A percentile compares a stretch with the other conserved stretches of the same genome.
Evolutionary conservation across 1,284 basidiomycete species (phyloP).

Genomic region (Ceratobasidium sp.): DNA sequence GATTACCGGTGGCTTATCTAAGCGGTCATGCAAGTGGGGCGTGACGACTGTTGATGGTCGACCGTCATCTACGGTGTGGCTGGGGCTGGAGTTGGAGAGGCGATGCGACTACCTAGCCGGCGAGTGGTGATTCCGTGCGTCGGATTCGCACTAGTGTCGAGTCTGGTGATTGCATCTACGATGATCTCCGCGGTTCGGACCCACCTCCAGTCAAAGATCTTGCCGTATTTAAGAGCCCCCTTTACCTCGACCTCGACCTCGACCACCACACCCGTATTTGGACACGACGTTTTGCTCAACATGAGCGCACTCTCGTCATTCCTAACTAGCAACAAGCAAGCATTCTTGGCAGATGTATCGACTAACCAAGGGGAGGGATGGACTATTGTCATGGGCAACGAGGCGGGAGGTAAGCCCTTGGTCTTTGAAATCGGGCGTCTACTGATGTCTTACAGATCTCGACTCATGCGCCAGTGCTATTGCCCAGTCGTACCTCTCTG

Average conservation of each 20-base stretch:
- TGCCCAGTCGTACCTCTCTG: slow-evolving; percentile 75
- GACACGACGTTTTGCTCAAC: not conserved
- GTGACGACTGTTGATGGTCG: not conserved
- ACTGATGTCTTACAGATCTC: slow-evolving; percentile 65
- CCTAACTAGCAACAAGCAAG: slow-evolving; percentile 52
- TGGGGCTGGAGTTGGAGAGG: too few relatives aligned
- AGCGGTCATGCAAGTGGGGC: not conserved
- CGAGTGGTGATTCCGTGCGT: slow-evolving; percentile 16
- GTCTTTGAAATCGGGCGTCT: slow-evolving; percentile 34
- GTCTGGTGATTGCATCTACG: slow-evolving; percentile 32
- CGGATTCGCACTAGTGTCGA: slow-evolving; percentile 22
- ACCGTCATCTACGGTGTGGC: too few relatives aligned
- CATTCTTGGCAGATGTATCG: slow-evolving; percentile 56
- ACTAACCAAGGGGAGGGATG: slow-evolving; percentile 62
- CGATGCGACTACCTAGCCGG: slow-evolving; percentile 30
- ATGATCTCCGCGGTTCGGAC: slow-evolving; percentile 12
- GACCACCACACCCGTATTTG: not conserved
- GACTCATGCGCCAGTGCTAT: slow-evolving; percentile 86
- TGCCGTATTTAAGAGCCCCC: slow-evolving; percentile 26
- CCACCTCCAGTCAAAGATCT: slow-evolving; percentile 12
- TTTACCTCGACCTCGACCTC: slow-evolving; percentile 12
- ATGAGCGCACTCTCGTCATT: slow-evolving; percentile 49
- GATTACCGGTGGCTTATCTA: not conserved
- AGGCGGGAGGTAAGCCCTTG: slow-evolving; percentile 78
- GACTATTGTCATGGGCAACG: slow-evolving; percentile 89